Conservation (phyloP, 148 eudicot genomes). For the Silene uniflora region DNA sequence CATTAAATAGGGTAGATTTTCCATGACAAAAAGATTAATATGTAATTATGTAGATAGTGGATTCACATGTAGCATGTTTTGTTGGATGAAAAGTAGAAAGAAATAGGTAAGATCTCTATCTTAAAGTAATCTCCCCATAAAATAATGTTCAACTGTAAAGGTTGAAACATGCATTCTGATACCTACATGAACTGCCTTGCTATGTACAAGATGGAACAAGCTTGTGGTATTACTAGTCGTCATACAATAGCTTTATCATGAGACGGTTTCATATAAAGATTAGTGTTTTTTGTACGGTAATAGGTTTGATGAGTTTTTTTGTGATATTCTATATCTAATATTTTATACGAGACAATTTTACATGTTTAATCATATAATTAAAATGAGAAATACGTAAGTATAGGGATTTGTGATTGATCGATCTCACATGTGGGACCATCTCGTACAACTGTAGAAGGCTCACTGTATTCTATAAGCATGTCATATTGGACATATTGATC, state of each 20-base stretch:
- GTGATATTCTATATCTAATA: no score
- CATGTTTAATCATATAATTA: no score
- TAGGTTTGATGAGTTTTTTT: no score
- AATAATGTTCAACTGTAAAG: not conserved
- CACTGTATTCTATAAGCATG: no score
- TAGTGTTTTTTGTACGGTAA: no score
- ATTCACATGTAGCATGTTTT: constrained; percentile 10
- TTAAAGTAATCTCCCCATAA: not conserved
- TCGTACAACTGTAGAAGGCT: no score
- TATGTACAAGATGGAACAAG: not conserved
- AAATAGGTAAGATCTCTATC: constrained; percentile 11
- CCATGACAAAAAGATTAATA: constrained; percentile 2
- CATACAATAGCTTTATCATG: no score
- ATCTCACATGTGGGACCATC: not conserved
- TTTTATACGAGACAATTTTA: no score
- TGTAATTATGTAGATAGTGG: not conserved
- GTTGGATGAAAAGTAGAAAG: not conserved
- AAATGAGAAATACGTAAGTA: no score
- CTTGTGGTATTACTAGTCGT: no score
- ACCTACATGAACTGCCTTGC: not conserved
- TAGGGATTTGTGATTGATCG: not conserved
- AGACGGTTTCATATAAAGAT: no score
- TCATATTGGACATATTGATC: not conserved
- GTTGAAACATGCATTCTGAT: not conserved
- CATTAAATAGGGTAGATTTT: constrained; percentile 6